phyloP scores from a whole-genome alignment of 768 basidiomycete genomes.

The Rhodotorula diobovata region DNA sequence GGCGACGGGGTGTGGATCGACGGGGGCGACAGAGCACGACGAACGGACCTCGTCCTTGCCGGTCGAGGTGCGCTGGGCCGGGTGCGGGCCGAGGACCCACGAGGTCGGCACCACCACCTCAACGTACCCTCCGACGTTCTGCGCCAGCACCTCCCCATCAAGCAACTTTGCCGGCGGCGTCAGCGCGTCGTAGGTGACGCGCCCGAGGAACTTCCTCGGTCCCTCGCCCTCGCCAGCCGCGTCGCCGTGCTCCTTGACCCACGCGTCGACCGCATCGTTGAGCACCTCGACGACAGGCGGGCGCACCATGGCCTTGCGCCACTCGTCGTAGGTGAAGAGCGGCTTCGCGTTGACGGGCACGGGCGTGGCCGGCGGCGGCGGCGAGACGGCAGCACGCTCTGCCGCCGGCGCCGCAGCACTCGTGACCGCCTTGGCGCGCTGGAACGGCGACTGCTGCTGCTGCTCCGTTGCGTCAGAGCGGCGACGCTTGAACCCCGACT shows the following conservation, averaged over 20 bases:
- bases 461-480: not conserved
- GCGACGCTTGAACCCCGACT: not conserved
- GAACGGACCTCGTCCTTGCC: not conserved
- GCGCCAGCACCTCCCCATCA: constrained; percentile 33
- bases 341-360: not conserved
- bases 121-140: constrained; percentile 35
- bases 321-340: constrained; percentile 26
- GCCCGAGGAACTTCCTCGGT: constrained; percentile 28
- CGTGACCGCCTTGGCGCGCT: not conserved
- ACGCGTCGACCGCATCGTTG: constrained; percentile 14
- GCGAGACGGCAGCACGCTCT: not conserved
- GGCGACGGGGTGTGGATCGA: constrained; percentile 7
- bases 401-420: no score
- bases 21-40: constrained; percentile 3
- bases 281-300: constrained; percentile 26
- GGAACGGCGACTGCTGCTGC: not conserved
- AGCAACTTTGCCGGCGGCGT: constrained; percentile 34
- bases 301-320: constrained; percentile 12
- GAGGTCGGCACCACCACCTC: constrained; percentile 34
- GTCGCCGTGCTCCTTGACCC: not conserved
- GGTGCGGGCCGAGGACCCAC: constrained; percentile 21
- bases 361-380: not conserved
- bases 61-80: not conserved
- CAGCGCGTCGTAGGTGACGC: constrained; percentile 39
- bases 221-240: not conserved